phyloP scores from a whole-genome alignment of 805 yeast genomes.

The Cyberlindnera americana region DNA sequence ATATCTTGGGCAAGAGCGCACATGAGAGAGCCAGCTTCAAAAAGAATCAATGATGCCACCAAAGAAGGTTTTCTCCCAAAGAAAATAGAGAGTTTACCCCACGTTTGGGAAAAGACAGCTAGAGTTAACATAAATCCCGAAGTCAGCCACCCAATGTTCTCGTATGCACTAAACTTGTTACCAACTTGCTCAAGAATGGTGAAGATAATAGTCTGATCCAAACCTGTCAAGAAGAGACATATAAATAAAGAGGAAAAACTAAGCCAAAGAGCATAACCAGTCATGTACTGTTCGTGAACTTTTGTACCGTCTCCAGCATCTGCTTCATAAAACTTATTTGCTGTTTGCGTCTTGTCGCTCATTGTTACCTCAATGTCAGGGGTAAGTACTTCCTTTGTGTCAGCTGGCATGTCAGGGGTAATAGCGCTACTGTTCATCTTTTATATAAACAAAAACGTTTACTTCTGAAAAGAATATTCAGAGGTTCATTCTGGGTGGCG shows the following conservation, averaged over 20 bases:
- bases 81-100: conserved; percentile 54
- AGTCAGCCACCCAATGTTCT: conserved; percentile 56
- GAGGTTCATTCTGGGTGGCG: no score
- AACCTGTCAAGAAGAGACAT: conserved; percentile 21
- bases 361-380: background rate
- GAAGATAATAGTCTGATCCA: conserved; percentile 58
- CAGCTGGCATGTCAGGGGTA: background rate
- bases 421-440: no score
- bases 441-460: no score
- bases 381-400: background rate
- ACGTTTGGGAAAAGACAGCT: conserved; percentile 51
- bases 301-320: conserved; percentile 27
- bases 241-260: conserved; percentile 23
- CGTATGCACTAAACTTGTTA: conserved; percentile 45
- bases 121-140: conserved; percentile 52
- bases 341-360: background rate
- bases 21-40: conserved; percentile 60
- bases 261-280: conserved; percentile 12
- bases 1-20: conserved; percentile 53
- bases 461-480: no score
- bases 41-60: conserved; percentile 30
- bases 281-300: conserved; percentile 18
- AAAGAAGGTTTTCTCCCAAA: conserved; percentile 46
- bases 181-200: conserved; percentile 50
- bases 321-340: conserved; percentile 18